Conservation (phyloP, 2,329 filamentous ascomycete species). For the Orbilia blumenaviensis region DNA sequence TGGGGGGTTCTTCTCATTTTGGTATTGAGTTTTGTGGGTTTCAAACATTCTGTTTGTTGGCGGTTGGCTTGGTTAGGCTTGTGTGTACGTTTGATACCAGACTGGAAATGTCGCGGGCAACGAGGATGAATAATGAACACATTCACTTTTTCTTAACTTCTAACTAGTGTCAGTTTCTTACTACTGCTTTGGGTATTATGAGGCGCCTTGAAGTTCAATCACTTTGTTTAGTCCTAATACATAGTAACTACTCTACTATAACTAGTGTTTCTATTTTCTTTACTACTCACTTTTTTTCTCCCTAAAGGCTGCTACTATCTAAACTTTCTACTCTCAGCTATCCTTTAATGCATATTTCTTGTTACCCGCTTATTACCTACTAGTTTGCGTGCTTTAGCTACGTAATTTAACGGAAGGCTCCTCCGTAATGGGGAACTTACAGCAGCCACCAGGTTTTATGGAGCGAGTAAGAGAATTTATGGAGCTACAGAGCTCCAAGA, state of each 20-base stretch:
- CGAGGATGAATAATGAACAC: conserved; percentile 18
- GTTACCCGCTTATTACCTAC: conserved; percentile 8
- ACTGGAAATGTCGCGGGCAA: conserved; percentile 9
- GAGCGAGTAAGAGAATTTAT: conserved; percentile 1
- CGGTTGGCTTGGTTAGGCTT: conserved; percentile 3
- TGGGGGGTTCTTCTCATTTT: conserved; percentile 4
- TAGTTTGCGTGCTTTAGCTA: neutral
- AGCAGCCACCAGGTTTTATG: conserved; percentile 6
- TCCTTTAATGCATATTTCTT: neutral
- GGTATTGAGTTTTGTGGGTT: conserved; percentile 1
- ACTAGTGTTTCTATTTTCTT: neutral
- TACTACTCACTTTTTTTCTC: neutral
- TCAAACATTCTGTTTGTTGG: neutral
- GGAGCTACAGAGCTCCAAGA: neutral
- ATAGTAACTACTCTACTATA: neutral
- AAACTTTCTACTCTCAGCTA: neutral
- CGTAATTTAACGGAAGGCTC: conserved; percentile 14
- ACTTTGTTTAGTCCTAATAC: conserved; percentile 7
- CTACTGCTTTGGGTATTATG: conserved; percentile 6
- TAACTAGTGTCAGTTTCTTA: neutral
- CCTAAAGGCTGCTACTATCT: neutral
- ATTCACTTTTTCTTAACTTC: conserved; percentile 3
- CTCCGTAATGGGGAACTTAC: conserved; percentile 13
- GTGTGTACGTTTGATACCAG: conserved; percentile 11
- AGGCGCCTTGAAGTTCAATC: conserved; percentile 8